Percentiles rank a stretch among this genome's conserved stretches.
These are phyloP conservation scores for Melanogaster broomeanus DNA, from an alignment of 768 basidiomycete genomes.

Conservation along the genomic window DNA sequence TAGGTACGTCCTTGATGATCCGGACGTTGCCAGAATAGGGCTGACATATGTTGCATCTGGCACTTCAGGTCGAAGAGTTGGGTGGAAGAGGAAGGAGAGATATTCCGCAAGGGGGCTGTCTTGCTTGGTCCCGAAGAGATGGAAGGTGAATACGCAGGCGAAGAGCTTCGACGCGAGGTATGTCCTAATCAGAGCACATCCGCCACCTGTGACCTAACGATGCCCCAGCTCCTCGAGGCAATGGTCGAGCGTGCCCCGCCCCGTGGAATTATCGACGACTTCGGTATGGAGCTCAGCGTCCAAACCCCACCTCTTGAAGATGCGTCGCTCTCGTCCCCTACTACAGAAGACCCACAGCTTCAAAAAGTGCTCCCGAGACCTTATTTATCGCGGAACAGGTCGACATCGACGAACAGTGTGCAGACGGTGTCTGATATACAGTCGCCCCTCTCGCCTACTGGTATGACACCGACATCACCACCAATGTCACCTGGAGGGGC, in stretches of 20 bases:
- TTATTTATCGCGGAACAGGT: constrained; percentile 59
- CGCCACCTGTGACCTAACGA: background rate
- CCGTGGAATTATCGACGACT: constrained; percentile 67
- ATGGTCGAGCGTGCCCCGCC: constrained; percentile 87
- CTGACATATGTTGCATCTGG: background rate
- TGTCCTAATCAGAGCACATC: constrained; percentile 9
- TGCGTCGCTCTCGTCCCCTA: constrained; percentile 13
- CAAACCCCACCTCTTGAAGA: constrained; percentile 16
- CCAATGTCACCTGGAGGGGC: constrained; percentile 6
- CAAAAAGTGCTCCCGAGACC: constrained; percentile 53
- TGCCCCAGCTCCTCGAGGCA: constrained; percentile 70
- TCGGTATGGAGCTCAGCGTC: constrained; percentile 40
- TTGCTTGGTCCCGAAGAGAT: constrained; percentile 83
- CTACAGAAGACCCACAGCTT: constrained; percentile 29
- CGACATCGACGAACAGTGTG: constrained; percentile 36
- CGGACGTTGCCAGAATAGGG: background rate
- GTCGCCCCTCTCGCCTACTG: constrained; percentile 15
- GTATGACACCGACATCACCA: constrained; percentile 37
- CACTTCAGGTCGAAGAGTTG: constrained; percentile 64
- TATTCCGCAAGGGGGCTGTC: constrained; percentile 88
- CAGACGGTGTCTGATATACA: background rate
- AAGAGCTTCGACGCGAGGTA: constrained; percentile 83
- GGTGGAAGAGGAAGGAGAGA: constrained; percentile 95
- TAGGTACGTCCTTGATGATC: constrained; percentile 42
- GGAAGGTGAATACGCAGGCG: constrained; percentile 87